A percentile compares a stretch with the other conserved stretches of the same genome.
Conservation (phyloP, 2,329 filamentous ascomycete species). For the Emericellopsis atlantica region DNA sequence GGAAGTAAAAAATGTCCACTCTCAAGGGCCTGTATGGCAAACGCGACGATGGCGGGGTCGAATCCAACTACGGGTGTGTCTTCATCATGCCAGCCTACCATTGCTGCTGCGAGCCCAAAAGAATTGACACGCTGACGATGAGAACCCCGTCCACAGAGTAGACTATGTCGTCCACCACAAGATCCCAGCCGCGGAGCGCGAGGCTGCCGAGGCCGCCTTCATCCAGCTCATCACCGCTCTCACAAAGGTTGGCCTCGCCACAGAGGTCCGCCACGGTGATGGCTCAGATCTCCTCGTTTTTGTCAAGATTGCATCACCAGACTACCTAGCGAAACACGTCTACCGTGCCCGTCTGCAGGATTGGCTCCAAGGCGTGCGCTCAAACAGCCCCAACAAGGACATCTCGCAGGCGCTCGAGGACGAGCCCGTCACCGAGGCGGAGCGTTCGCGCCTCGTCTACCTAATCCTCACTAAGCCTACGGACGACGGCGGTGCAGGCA, state of each 20-base stretch:
- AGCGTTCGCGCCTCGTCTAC: constrained; percentile 78
- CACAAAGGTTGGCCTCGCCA: constrained; percentile 67
- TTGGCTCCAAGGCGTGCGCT: constrained; percentile 82
- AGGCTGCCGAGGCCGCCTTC: constrained; percentile 62
- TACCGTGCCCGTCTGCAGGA: constrained; percentile 84
- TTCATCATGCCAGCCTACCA: neutral
- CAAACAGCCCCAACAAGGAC: constrained; percentile 63
- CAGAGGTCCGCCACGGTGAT: constrained; percentile 74
- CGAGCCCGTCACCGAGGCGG: constrained; percentile 75
- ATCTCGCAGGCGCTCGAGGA: constrained; percentile 53
- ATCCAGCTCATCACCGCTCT: constrained; percentile 66
- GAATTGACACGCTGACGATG: constrained; percentile 4
- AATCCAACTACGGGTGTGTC: constrained; percentile 28
- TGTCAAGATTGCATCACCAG: constrained; percentile 63
- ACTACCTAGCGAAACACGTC: constrained; percentile 65
- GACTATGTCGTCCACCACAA: constrained; percentile 82
- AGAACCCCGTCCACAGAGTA: constrained; percentile 37
- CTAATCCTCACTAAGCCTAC: constrained; percentile 65
- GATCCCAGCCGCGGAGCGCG: constrained; percentile 56
- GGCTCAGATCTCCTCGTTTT: constrained; percentile 70
- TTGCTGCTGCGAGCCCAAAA: neutral
- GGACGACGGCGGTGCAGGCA: constrained; percentile 66
- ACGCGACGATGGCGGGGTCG: constrained; percentile 10
- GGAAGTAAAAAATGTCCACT: constrained; percentile 14
- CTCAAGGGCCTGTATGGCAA: constrained; percentile 17